Base-by-base conservation (phyloP, 441 rosid genomes). In the Euphorbia schlechtendalii region DNA sequence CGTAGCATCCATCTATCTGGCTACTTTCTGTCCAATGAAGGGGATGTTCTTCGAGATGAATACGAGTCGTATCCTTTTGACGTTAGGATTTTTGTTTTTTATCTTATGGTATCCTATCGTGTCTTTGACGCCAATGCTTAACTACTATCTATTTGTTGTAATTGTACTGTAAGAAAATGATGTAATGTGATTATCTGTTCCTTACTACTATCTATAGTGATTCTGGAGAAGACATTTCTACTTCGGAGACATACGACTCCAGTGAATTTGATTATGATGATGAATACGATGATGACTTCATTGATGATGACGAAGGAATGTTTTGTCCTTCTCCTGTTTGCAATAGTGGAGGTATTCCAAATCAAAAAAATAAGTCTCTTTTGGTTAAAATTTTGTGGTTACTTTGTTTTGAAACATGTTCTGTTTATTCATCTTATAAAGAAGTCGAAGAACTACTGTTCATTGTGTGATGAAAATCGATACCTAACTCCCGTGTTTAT, bases 1-100 rank as follows among this genome's bases (percentile, higher is more conserved):
- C 77, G 80, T 63, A 94, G 98, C 84, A 81, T 94, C 64, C 96
- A 94, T 77, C 80, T 94, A 1, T 77, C 92, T 70, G 99, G 99
- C 53, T 88, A 80, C 78, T 78, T 90, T 78, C 81, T 74, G 67
- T 69, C 72, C 24, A 83, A 79, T 25, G 85, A 81, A 57, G 85
- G 80, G 36, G 83, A 76, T 67, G 60, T 67, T 30, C 82, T 73
- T 15, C 81, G 76, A 22, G 88, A 85, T 57, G 95, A 81, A 46
- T 83, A 74, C 51, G 87, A 79, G 22, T 77, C 76, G 99, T 94
- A 94, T 90, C 97, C 92, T 84, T 83, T 66, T 58, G 6, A 15
- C 68, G 54, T 52, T 60, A 22, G 61, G 14, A 12, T 7, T 0
- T 21, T 32, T 45, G 20, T 51, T 61, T 65, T 69, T 45, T 11